These are phyloP conservation scores for Geum urbanum DNA, from an alignment of 306 rosid genomes.

Conservation along the genomic window DNA sequence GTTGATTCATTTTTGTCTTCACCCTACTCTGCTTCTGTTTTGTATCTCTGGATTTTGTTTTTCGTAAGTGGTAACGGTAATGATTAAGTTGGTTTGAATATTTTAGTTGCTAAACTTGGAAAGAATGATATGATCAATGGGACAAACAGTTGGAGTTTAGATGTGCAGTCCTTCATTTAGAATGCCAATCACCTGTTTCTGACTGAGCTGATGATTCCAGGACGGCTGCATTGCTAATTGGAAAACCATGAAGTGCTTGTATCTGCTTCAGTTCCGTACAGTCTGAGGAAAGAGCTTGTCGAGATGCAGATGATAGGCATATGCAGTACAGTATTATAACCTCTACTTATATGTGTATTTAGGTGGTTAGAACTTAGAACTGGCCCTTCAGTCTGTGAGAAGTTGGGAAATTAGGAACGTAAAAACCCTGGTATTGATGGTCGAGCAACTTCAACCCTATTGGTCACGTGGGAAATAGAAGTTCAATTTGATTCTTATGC, in stretches of 20 bases:
- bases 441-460: constrained; percentile 16
- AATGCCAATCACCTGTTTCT: constrained; percentile 20
- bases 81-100: neutral
- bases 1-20: neutral
- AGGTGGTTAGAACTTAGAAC: constrained; percentile 15
- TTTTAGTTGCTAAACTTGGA: neutral
- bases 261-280: constrained; percentile 7
- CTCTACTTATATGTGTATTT: neutral
- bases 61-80: neutral
- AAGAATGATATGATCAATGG: neutral
- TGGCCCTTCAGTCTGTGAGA: constrained; percentile 16
- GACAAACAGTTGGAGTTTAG: neutral
- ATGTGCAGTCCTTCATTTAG: neutral
- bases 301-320: constrained; percentile 12
- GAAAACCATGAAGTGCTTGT: constrained; percentile 4
- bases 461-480: constrained; percentile 19
- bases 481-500: constrained; percentile 20
- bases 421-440: constrained; percentile 2
- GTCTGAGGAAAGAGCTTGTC: constrained; percentile 8
- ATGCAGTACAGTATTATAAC: neutral
- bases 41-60: constrained; percentile 3
- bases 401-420: constrained; percentile 16
- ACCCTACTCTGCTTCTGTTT: neutral
- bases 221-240: constrained; percentile 19
- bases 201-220: constrained; percentile 24